phyloP scores from a whole-genome alignment of 2,329 filamentous ascomycete species.

The Endoconidiophora polonica region DNA sequence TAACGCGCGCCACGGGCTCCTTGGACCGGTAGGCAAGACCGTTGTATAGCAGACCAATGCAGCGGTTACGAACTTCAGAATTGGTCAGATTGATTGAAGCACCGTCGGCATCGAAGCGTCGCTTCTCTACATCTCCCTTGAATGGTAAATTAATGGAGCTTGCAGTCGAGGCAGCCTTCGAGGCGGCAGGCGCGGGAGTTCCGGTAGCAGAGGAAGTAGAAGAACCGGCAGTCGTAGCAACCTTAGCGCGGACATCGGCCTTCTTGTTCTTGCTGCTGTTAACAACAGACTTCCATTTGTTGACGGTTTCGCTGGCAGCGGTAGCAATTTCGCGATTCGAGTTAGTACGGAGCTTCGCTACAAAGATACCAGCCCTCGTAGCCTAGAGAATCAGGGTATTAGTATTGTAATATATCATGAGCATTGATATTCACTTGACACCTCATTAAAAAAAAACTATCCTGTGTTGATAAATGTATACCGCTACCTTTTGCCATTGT shows the following conservation, averaged over 20 bases:
- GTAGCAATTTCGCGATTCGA: conserved; percentile 65
- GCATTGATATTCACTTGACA: background rate
- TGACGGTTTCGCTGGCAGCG: conserved; percentile 66
- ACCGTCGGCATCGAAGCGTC: conserved; percentile 66
- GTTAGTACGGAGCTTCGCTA: conserved; percentile 66
- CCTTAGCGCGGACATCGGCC: conserved; percentile 18
- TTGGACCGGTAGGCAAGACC: conserved; percentile 58
- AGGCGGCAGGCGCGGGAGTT: conserved; percentile 20
- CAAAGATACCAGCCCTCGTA: conserved; percentile 79
- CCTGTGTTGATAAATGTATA: no score
- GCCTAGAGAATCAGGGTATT: conserved; percentile 28
- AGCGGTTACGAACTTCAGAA: conserved; percentile 60
- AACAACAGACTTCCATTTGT: conserved; percentile 72
- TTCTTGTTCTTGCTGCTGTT: conserved; percentile 42
- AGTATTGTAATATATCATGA: background rate
- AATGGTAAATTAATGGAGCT: conserved; percentile 28
- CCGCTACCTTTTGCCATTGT: no score
- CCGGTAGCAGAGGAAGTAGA: conserved; percentile 28
- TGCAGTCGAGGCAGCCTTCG: conserved; percentile 24
- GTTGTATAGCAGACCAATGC: conserved; percentile 85
- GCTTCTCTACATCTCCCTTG: conserved; percentile 56
- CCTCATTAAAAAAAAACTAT: background rate
- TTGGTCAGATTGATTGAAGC: conserved; percentile 63
- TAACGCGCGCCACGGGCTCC: conserved; percentile 52
- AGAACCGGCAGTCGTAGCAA: conserved; percentile 30